These are phyloP conservation scores for Naganishia albida DNA, from an alignment of 1,284 basidiomycete species.

Conservation along the genomic window DNA sequence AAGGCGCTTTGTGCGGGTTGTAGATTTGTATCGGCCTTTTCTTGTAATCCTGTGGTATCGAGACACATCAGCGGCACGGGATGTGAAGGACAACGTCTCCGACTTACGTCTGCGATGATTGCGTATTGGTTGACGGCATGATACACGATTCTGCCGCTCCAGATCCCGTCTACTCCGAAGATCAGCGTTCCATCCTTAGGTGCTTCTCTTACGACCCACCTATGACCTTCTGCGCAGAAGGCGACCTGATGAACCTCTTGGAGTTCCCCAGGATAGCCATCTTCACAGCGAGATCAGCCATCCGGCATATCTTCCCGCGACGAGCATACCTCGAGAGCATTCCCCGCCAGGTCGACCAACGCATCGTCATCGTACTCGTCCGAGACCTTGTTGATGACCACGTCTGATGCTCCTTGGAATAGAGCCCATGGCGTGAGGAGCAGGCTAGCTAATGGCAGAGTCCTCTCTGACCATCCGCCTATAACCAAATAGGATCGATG, in stretches of 20 bases:
- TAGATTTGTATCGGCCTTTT: slow-evolving; percentile 88
- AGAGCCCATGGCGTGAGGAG: slow-evolving; percentile 85
- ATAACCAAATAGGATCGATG: background rate
- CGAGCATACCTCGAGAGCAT: slow-evolving; percentile 70
- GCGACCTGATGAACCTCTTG: slow-evolving; percentile 81
- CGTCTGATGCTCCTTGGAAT: slow-evolving; percentile 75
- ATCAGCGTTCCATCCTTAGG: slow-evolving; percentile 48
- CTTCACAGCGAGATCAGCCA: slow-evolving; percentile 35
- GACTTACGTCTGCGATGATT: slow-evolving; percentile 76
- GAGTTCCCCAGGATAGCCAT: slow-evolving; percentile 83
- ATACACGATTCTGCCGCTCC: slow-evolving; percentile 78
- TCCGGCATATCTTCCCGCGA: background rate
- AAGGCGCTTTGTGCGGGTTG: slow-evolving; percentile 85
- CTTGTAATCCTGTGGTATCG: slow-evolving; percentile 74
- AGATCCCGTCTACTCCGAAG: slow-evolving; percentile 68
- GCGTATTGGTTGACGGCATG: slow-evolving; percentile 81
- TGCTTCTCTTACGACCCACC: slow-evolving; percentile 44
- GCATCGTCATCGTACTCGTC: slow-evolving; percentile 68
- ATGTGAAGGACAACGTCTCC: background rate
- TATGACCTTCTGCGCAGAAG: slow-evolving; percentile 84
- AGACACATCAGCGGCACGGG: background rate
- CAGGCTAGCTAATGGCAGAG: slow-evolving; percentile 73
- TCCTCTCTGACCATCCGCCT: slow-evolving; percentile 68
- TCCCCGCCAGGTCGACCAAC: slow-evolving; percentile 75
- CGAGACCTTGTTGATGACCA: slow-evolving; percentile 63